phyloP scores from a whole-genome alignment of 31 red algal species.

The Porphyra umbilicalis region DNA sequence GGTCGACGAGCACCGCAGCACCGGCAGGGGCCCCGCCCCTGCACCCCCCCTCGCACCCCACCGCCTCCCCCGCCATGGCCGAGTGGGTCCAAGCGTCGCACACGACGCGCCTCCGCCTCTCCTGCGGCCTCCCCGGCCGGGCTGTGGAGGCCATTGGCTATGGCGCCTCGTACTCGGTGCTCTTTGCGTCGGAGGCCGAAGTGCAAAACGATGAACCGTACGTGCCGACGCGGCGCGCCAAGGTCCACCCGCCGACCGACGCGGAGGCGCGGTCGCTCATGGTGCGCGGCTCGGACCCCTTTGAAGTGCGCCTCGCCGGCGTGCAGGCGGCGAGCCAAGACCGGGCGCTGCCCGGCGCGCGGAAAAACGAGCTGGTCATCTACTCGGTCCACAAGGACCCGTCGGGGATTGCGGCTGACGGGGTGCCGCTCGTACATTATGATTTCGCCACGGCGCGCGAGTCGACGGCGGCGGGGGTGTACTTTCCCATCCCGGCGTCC shows the following conservation, averaged over 20 bases:
- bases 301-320: neutral
- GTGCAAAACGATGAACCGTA: neutral
- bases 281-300: neutral
- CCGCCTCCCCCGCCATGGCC: neutral
- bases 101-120: neutral
- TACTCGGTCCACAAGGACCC: neutral
- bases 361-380: neutral
- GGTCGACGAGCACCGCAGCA: no score
- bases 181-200: neutral
- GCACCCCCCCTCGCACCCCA: neutral
- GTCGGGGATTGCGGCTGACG: neutral
- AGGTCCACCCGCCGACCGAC: neutral
- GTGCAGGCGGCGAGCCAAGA: neutral
- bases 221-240: neutral
- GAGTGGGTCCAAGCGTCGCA: neutral
- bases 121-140: neutral
- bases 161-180: neutral
- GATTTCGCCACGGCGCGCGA: neutral
- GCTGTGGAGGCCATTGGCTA: neutral
- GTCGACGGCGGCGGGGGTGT: neutral
- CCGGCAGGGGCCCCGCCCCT: no score
- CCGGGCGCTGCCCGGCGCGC: neutral
- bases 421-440: neutral
- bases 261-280: neutral
- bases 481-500: neutral